Evolutionary conservation across 108 stramenopile species (phyloP).

Genomic region (Cyclotella kingstonii): DNA sequence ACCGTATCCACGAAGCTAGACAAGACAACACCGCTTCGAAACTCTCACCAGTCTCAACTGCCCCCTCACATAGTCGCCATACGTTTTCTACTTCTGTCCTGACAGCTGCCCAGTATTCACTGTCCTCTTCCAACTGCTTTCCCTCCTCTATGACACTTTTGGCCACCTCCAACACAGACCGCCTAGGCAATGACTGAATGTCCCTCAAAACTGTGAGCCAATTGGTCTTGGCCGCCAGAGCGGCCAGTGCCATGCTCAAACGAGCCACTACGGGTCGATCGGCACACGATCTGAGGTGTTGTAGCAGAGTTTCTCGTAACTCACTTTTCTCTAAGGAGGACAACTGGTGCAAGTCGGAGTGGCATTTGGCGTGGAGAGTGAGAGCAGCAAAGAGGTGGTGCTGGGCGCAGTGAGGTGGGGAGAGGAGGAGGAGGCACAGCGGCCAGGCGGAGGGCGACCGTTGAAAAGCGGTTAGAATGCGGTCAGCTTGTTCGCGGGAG

Average conservation of each 20-base stretch:
- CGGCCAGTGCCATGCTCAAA: constrained; percentile 72
- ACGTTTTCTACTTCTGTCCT: constrained; percentile 19
- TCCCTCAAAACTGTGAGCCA: constrained; percentile 64
- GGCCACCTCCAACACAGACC: constrained; percentile 53
- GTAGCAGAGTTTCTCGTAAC: constrained; percentile 64
- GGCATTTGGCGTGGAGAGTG: constrained; percentile 82
- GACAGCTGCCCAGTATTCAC: constrained; percentile 18
- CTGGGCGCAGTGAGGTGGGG: constrained; percentile 26
- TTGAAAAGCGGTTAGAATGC: constrained; percentile 79
- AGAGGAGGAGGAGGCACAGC: constrained; percentile 75
- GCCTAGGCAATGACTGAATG: constrained; percentile 6
- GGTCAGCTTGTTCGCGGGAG: constrained; percentile 68
- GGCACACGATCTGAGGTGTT: constrained; percentile 38
- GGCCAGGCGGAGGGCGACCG: constrained; percentile 67
- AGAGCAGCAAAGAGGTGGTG: constrained; percentile 86
- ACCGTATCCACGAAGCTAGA: constrained; percentile 71
- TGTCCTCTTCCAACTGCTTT: constrained; percentile 70
- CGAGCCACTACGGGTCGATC: constrained; percentile 57
- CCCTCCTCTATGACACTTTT: constrained; percentile 79
- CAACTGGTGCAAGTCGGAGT: constrained; percentile 59
- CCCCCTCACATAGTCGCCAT: constrained; percentile 28
- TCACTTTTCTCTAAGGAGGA: constrained; percentile 49
- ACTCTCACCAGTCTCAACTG: constrained; percentile 5
- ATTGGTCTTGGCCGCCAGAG: constrained; percentile 76
- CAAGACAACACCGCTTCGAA: constrained; percentile 48